phyloP scores from a whole-genome alignment of 1,139 yeast species.

The Geotrichum fermentans region DNA sequence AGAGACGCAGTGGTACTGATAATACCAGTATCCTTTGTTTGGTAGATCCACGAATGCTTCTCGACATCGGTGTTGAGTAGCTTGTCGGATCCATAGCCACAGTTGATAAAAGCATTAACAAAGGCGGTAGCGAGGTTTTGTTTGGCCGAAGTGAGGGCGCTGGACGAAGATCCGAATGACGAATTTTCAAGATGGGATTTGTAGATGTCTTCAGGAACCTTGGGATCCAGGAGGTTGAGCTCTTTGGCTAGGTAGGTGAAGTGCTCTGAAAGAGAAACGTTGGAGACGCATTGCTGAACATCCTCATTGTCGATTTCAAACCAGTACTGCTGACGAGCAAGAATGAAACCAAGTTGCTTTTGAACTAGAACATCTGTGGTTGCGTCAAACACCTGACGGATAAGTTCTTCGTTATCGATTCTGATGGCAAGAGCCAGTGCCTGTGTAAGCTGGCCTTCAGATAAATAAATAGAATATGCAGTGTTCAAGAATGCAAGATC shows the following conservation, averaged over 20 bases:
- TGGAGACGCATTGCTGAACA: slow-evolving; percentile 82
- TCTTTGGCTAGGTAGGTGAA: slow-evolving; percentile 78
- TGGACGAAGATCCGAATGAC: slow-evolving; percentile 54
- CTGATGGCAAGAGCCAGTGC: slow-evolving; percentile 87
- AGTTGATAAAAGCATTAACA: slow-evolving; percentile 85
- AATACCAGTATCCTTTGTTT: slow-evolving; percentile 91
- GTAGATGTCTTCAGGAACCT: slow-evolving; percentile 91
- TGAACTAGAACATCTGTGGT: slow-evolving; percentile 70
- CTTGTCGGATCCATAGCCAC: slow-evolving; percentile 87
- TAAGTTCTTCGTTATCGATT: slow-evolving; percentile 74
- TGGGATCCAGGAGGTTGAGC: slow-evolving; percentile 80
- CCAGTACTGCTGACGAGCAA: slow-evolving; percentile 83
- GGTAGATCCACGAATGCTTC: slow-evolving; percentile 78
- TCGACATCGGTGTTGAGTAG: slow-evolving; percentile 61
- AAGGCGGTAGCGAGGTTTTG: slow-evolving; percentile 94
- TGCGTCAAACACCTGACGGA: slow-evolving; percentile 69
- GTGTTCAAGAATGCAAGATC: slow-evolving; percentile 81
- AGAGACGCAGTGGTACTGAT: slow-evolving; percentile 89
- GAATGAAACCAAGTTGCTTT: slow-evolving; percentile 84
- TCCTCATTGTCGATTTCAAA: slow-evolving; percentile 67
- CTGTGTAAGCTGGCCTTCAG: slow-evolving; percentile 77
- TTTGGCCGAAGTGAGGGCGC: slow-evolving; percentile 84
- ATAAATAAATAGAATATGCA: slow-evolving; percentile 81
- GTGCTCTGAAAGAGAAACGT: slow-evolving; percentile 71
- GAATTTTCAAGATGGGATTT: slow-evolving; percentile 81